These are phyloP conservation scores for Dioscorea dumetorum DNA, from an alignment of 106 monocot genomes.

Conservation along the genomic window DNA sequence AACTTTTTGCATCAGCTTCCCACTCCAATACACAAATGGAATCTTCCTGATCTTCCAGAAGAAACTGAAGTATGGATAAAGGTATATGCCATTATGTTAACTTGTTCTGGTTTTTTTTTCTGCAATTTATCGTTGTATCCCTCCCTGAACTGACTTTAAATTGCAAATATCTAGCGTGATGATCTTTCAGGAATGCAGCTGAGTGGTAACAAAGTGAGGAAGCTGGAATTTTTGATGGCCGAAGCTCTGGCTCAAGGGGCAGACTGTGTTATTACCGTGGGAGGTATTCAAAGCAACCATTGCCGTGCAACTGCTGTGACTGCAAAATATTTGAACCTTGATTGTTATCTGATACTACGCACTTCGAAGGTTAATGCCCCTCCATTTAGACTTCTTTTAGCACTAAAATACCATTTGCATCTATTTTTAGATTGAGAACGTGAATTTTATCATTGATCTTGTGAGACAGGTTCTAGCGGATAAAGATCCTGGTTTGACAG, in stretches of 20 bases:
- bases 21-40: slow-evolving; percentile 95
- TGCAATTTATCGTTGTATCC: not conserved
- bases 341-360: slow-evolving; percentile 82
- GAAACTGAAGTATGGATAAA: slow-evolving; percentile 95
- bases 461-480: slow-evolving; percentile 50
- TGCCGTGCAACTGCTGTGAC: slow-evolving; percentile 97
- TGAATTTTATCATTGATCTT: not conserved
- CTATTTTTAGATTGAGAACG: not conserved
- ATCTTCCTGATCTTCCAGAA: slow-evolving; percentile 77
- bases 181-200: slow-evolving; percentile 98
- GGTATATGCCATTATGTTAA: slow-evolving; percentile 24
- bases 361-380: slow-evolving; percentile 71
- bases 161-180: slow-evolving; percentile 53
- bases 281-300: slow-evolving; percentile 98
- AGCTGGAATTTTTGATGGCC: slow-evolving; percentile 87
- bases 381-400: not conserved
- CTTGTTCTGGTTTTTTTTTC: not conserved
- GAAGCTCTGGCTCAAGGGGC: slow-evolving; percentile 80
- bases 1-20: slow-evolving; percentile 49
- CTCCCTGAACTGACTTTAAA: not conserved
- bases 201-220: slow-evolving; percentile 98
- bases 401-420: not conserved
- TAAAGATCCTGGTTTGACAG: slow-evolving; percentile 86
- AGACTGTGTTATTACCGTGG: slow-evolving; percentile 87
- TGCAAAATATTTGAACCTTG: slow-evolving; percentile 87